Percentiles rank a stretch among this genome's conserved stretches.
phyloP scores from a whole-genome alignment of 2,329 filamentous ascomycete genomes.

The Pseudocercospora cruenta region DNA sequence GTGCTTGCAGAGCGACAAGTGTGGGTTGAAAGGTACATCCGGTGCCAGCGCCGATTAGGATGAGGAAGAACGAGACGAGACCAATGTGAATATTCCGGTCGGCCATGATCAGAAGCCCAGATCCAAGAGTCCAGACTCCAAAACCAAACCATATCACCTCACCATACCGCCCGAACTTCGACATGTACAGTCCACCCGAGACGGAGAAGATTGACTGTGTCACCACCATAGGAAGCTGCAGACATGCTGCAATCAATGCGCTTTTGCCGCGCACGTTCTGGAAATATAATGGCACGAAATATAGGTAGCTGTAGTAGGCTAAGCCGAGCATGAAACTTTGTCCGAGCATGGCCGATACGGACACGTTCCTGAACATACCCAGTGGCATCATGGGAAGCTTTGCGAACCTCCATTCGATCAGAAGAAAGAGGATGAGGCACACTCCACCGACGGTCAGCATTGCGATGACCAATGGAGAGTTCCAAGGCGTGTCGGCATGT shows the following conservation, averaged over 20 bases:
- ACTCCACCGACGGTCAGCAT: slow-evolving; percentile 59
- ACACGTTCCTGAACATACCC: slow-evolving; percentile 58
- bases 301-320: slow-evolving; percentile 62
- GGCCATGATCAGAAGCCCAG: slow-evolving; percentile 58
- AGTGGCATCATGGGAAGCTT: slow-evolving; percentile 63
- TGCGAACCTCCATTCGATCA: slow-evolving; percentile 61
- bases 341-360: slow-evolving; percentile 58
- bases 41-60: slow-evolving; percentile 57
- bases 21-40: slow-evolving; percentile 59
- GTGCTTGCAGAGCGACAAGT: slow-evolving; percentile 55
- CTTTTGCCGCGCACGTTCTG: slow-evolving; percentile 58
- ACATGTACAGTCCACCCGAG: slow-evolving; percentile 61
- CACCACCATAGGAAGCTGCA: slow-evolving; percentile 56
- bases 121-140: slow-evolving; percentile 55
- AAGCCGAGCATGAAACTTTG: slow-evolving; percentile 65
- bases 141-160: slow-evolving; percentile 60
- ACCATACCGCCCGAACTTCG: slow-evolving; percentile 59
- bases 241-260: slow-evolving; percentile 54
- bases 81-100: slow-evolving; percentile 49
- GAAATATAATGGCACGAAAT: slow-evolving; percentile 63
- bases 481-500: slow-evolving; percentile 53
- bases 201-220: slow-evolving; percentile 53
- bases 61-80: slow-evolving; percentile 55
- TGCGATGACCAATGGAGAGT: slow-evolving; percentile 60
- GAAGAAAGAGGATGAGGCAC: slow-evolving; percentile 51